phyloP scores from a whole-genome alignment of 1,139 yeast genomes.

The Taphrina populina region DNA sequence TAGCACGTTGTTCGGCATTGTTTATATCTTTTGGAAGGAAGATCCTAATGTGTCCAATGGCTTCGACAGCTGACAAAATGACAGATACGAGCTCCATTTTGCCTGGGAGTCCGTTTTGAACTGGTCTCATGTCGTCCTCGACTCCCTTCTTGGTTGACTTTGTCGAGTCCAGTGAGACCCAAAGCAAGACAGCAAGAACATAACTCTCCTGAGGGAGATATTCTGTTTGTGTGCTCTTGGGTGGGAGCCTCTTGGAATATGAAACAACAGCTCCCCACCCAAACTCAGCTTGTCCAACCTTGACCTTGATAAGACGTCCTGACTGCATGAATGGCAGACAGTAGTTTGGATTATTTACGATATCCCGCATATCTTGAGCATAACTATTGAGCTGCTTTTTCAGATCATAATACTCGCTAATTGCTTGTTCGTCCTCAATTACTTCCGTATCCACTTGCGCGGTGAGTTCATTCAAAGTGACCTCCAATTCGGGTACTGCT shows the following conservation, averaged over 20 bases:
- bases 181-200: constrained; percentile 70
- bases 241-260: constrained; percentile 62
- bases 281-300: constrained; percentile 59
- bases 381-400: constrained; percentile 68
- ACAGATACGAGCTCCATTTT: constrained; percentile 80
- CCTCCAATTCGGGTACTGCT: constrained; percentile 80
- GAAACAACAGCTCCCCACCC: constrained; percentile 94
- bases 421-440: constrained; percentile 70
- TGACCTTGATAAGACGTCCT: constrained; percentile 78
- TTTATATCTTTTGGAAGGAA: constrained; percentile 78
- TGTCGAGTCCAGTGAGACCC: constrained; percentile 66
- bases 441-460: constrained; percentile 52
- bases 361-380: constrained; percentile 73
- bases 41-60: constrained; percentile 75
- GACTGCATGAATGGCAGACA: constrained; percentile 78
- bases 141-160: constrained; percentile 57
- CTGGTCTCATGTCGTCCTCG: constrained; percentile 87
- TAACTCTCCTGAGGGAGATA: constrained; percentile 67
- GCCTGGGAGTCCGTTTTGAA: constrained; percentile 65
- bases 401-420: constrained; percentile 80
- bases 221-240: constrained; percentile 50
- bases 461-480: constrained; percentile 57
- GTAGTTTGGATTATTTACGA: constrained; percentile 91
- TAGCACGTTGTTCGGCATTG: constrained; percentile 66
- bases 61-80: constrained; percentile 70